Evolutionary conservation across 1,139 yeast species (phyloP), one percentile per base, ranked within the genome.

Genomic region (Blastobotrys ciferrii): DNA sequence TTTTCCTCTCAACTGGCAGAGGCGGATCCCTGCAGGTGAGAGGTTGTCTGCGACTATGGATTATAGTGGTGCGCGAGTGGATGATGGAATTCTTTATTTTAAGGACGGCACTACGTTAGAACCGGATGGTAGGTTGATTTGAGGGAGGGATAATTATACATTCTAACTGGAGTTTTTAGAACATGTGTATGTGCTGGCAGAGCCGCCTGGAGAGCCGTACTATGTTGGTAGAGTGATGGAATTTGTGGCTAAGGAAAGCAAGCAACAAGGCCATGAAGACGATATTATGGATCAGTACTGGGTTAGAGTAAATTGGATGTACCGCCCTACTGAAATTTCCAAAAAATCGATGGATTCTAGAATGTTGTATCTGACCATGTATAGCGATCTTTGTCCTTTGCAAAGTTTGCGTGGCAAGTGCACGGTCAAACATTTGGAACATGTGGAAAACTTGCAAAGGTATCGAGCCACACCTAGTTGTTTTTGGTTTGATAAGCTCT

Each of bases 151-250:
- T 14, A 36, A 12, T 36, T 20, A 5, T 19, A 15, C 11, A 31
- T 15, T 45, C 14, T 32, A 28, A 30, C 48, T 32, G 35, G 32
- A 35, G 28, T 33, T 9, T 31, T 15, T 42, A 66, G 96, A 91
- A 50, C 83, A 76, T 55, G 84, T 91, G 4, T 91, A 87, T 64
- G 82, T 92, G 80, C 76, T 89, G 20, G 82, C 95, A 55, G 97
- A 88, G 64, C 97, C 97, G 0, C 92, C 96, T 0, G 95, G 96
- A 1, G 98, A 91, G 59, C 97, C 98, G 0, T 91, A 87, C 69
- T 89, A 87, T 61, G 79, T 92, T 42, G 98, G 95, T 0, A 73
- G 94, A 47, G 76, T 92, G 43, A 78, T 87, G 76, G 95, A 91
- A 20, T 88, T 89, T 63, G 80, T 77, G 13, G 48, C 47, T 20